Percentiles rank a stretch among this genome's conserved stretches.
Conservation (phyloP, 305 asterid species). For the Ilex paraguariensis region DNA sequence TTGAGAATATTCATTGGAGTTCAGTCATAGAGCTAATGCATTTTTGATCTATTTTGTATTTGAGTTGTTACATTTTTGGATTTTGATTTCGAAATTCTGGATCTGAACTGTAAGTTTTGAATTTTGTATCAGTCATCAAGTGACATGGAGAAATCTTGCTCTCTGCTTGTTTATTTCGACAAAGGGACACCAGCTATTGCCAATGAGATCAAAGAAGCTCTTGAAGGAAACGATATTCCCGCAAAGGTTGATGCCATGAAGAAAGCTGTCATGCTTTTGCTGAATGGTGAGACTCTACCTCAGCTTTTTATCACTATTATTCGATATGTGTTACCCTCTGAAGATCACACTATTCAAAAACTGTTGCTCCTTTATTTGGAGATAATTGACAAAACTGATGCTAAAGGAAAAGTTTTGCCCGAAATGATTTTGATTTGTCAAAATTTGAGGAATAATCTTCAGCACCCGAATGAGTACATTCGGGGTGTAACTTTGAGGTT, state of each 20-base stretch:
- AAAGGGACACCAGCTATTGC: conserved; percentile 89
- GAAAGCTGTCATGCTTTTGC: conserved; percentile 80
- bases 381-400: conserved; percentile 83
- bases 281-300: conserved; percentile 85
- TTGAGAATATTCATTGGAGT: no score
- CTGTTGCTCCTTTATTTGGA: conserved; percentile 78
- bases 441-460: conserved; percentile 79
- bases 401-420: conserved; percentile 57
- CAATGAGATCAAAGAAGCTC: conserved; percentile 93
- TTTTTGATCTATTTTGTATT: no score
- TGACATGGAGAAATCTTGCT: conserved; percentile 69
- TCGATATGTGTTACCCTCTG: conserved; percentile 80
- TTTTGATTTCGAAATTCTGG: no score
- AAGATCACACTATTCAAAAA: conserved; percentile 89
- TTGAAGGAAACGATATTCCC: conserved; percentile 66
- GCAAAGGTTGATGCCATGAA: conserved; percentile 88
- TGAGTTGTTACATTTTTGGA: no score
- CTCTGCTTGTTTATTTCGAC: conserved; percentile 81
- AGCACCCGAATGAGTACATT: conserved; percentile 84
- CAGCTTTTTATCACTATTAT: conserved; percentile 82
- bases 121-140: neutral
- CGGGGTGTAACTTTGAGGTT: conserved; percentile 92
- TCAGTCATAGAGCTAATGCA: no score
- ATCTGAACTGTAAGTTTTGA: no score
- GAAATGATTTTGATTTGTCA: conserved; percentile 94